Base-by-base conservation (phyloP, 148 eudicot species). In the Chenopodium formosanum region DNA sequence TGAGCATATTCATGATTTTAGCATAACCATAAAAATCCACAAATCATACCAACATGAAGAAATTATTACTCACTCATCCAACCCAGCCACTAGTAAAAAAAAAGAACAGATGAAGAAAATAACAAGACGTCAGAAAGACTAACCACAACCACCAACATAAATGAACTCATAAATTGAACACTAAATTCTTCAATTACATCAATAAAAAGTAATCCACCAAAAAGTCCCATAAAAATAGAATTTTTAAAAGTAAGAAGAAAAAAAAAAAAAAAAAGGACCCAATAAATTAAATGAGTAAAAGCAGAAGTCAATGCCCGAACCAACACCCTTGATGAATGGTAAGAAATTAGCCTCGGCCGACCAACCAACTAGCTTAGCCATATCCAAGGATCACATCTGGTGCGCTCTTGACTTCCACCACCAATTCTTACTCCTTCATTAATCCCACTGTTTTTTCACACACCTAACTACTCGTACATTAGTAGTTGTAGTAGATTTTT, bases 281-380 rank as follows among this genome's bases (percentile, higher is more conserved):
- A 47, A 64, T n/a, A 58, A 80, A 64, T 50, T 73, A 48, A 66
- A 84, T 40, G 68, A 66, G 74, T 50, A 25, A 65, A 72, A 87
- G 90, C 86, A 88, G 91, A 94, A 94, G 98, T 94, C 98, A 96
- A 96, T 91, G 83, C 98, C 99, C 99, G 99, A 96, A 96, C 99
- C 99, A 96, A 87, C 84, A 90, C 84, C 93, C 91, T 89, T 82
- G 81, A 84, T 80, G 78, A 9, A 78, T 76, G 85, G 80, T 53
- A 72, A 81, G 80, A 56, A 56, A 56, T 56, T 2, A 56, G 62
- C 62, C 78, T 16, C 17, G 14, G 31, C 46, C 88, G 82, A 60
- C 60, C 29, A 81, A 75, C 62, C 62, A 50, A 50, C 83, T 76
- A 87, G 86, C 88, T 80, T 76, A 87, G 86, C 88, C 81, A 72